Evolutionary conservation across 305 asterid genomes (phyloP).

Genomic region (Fraxinus albicans): DNA sequence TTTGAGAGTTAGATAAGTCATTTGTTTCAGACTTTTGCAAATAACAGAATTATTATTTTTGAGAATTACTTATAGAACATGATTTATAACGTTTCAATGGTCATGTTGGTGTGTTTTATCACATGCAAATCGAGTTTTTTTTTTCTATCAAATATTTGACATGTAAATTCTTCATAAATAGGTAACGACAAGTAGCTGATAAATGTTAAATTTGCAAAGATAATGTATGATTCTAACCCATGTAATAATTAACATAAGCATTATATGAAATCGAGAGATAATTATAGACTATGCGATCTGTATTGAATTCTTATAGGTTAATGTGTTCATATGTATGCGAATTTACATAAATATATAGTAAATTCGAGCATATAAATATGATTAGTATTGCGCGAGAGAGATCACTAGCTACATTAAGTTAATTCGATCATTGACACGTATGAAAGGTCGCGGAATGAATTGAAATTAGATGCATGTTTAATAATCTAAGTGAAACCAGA

Average conservation of each 20-base stretch:
- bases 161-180: not conserved
- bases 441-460: not conserved
- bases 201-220: not conserved
- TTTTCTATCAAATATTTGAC: not conserved
- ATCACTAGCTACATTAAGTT: not conserved
- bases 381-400: not conserved
- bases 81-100: not conserved
- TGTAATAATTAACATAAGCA: too few species aligned
- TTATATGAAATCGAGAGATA: not conserved
- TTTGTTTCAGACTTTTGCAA: not conserved
- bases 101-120: not conserved
- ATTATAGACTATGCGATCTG: too few species aligned
- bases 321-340: not conserved
- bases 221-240: not conserved
- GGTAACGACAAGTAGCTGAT: not conserved
- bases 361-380: too few species aligned
- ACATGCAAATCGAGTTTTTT: not conserved
- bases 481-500: not conserved
- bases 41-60: not conserved
- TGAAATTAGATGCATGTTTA: not conserved
- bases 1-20: not conserved
- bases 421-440: not conserved
- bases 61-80: not conserved
- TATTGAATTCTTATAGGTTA: not conserved
- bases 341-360: too few species aligned